Evolutionary conservation across 2,329 filamentous ascomycete species (phyloP).

Genomic region (Fusarium albidum): DNA sequence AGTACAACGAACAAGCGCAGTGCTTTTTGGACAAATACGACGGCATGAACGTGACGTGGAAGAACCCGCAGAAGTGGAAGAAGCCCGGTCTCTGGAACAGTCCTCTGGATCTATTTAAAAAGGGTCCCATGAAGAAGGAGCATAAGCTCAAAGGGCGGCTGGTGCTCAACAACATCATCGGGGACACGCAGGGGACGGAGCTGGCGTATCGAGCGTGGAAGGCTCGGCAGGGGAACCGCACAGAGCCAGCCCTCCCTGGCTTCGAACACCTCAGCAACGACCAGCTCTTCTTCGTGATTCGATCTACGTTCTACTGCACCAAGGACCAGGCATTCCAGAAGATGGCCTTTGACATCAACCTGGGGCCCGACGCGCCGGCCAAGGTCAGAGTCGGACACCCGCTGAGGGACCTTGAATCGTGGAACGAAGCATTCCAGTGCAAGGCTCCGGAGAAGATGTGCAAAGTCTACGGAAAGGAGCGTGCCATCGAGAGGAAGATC

Average conservation of each 20-base stretch:
- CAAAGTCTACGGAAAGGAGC: conserved; percentile 11
- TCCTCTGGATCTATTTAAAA: too few species aligned
- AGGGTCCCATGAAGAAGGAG: too few species aligned
- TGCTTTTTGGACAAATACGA: conserved; percentile 26
- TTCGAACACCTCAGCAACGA: conserved; percentile 63
- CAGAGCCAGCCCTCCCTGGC: conserved; percentile 53
- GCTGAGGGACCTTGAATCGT: conserved; percentile 17
- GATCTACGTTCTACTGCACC: conserved; percentile 63
- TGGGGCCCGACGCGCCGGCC: neutral
- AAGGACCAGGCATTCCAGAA: neutral
- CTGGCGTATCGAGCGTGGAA: conserved; percentile 67
- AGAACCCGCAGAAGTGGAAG: neutral
- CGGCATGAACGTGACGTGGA: neutral
- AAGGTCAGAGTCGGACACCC: conserved; percentile 31
- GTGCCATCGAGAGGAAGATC: neutral
- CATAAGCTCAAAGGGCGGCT: conserved; percentile 29
- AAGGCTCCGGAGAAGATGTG: conserved; percentile 15
- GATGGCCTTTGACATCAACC: neutral
- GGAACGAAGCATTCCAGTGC: conserved; percentile 29
- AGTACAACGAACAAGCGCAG: neutral
- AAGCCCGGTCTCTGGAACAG: neutral
- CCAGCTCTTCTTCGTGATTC: conserved; percentile 68
- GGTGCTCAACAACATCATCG: conserved; percentile 11
- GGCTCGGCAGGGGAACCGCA: neutral
- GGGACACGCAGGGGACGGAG: conserved; percentile 51